Base-by-base conservation (phyloP, 2,329 filamentous ascomycete genomes). In the Fusarium miscanthi region DNA sequence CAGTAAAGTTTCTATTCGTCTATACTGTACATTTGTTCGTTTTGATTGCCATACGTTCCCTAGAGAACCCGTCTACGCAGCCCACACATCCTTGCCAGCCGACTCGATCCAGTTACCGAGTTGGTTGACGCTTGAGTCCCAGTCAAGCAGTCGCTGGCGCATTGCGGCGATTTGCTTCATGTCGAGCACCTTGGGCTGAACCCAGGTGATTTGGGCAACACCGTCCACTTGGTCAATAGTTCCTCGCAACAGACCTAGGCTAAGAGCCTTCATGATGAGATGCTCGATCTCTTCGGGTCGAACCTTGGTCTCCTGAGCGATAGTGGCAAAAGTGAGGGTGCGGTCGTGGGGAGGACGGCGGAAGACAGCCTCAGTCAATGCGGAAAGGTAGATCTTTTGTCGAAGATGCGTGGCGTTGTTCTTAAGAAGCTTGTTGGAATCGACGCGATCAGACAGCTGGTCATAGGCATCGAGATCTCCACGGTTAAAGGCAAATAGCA, bases 201-300 rank as follows among this genome's bases (percentile, higher is more conserved):
- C 96, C 96, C 96, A 99, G 78, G 95, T 95, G 83, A 99, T 98
- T 80, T 95, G 91, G 46, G 96, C 96, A 75, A 98, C 91, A 83
- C 95, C 92, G 52, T 94, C 94, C 37, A 99, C 96, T 85, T 99
- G 95, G 82, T 99, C 96, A 78, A 99, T 98, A 63, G 93, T 96
- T 49, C 96, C 96, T 75, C 92, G 90, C 75, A 99, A 85, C 76
- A 99, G 86, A 2, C 96, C 96, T 76, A 99, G 84, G 79, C 95
- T 98, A 78, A 99, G 84, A n/a, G 96, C 96, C 87, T 98, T 98
- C 96, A 99, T 99, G 78, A 99, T 93, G 73, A 99, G 85, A 82
- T 98, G 95, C 87, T 99, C 96, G 76, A 99, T 98, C 85, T 98
- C 94, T 78, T 96, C 91, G 6, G 91, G 90, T 76, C 91, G 89